Conservation (phyloP, 768 basidiomycete genomes). For the Lentinula detonsa region DNA sequence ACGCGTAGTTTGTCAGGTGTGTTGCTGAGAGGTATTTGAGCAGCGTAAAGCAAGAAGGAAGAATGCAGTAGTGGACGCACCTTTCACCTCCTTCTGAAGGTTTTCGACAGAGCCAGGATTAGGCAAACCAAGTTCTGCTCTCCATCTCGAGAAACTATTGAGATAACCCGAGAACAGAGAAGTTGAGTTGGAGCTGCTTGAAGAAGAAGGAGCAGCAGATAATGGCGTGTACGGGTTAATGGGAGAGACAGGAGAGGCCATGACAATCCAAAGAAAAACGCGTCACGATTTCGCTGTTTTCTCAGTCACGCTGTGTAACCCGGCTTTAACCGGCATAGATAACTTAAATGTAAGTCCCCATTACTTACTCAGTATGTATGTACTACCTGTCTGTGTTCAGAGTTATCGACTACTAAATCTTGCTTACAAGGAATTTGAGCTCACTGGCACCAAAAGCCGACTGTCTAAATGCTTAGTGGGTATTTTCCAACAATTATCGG, state of each 20-base stretch:
- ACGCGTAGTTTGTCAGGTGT: slow-evolving; percentile 89
- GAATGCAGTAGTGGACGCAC: slow-evolving; percentile 35
- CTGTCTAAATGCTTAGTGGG: too few relatives aligned
- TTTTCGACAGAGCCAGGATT: slow-evolving; percentile 94
- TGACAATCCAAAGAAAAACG: slow-evolving; percentile 17
- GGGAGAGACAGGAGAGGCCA: slow-evolving; percentile 38
- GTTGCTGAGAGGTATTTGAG: slow-evolving; percentile 49
- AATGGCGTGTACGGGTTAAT: slow-evolving; percentile 30
- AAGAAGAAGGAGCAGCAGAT: slow-evolving; percentile 1
- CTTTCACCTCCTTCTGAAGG: slow-evolving; percentile 87
- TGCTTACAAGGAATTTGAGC: too few relatives aligned
- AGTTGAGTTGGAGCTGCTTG: neutral
- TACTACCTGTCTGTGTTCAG: too few relatives aligned
- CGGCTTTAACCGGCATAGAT: neutral
- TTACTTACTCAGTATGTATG: too few relatives aligned
- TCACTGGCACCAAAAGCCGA: too few relatives aligned
- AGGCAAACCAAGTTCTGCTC: slow-evolving; percentile 72
- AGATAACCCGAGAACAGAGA: slow-evolving; percentile 60
- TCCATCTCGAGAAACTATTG: slow-evolving; percentile 75
- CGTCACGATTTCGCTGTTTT: neutral
- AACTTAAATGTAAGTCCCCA: neutral
- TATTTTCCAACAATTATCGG: too few relatives aligned
- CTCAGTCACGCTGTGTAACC: neutral
- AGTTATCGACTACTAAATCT: too few relatives aligned
- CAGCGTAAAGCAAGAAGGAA: slow-evolving; percentile 3